Evolutionary conservation across 352 stramenopile species (phyloP).

Genomic region (Peronosclerospora sorghi): DNA sequence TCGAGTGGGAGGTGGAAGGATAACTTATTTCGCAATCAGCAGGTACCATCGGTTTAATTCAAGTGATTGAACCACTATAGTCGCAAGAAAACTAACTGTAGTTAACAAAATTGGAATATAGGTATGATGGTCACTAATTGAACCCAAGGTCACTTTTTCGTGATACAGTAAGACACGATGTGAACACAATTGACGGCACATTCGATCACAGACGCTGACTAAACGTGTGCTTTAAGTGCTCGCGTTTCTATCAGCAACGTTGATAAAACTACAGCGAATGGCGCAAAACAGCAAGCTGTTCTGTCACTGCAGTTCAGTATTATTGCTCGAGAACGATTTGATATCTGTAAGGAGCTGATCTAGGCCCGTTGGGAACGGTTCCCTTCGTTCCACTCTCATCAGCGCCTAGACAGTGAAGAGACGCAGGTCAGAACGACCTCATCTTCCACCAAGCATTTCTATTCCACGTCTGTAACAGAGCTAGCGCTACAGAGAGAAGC

Average conservation of each 20-base stretch:
- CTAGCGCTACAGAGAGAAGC: constrained; percentile 50
- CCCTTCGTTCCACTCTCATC: constrained; percentile 66
- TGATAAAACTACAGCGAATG: constrained; percentile 72
- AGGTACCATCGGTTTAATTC: no score
- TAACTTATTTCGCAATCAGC: no score
- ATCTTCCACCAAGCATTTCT: constrained; percentile 55
- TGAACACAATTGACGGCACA: constrained; percentile 82
- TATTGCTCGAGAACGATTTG: constrained; percentile 25
- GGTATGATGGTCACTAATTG: no score
- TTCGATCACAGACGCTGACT: constrained; percentile 56
- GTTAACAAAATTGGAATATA: no score
- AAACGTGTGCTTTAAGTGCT: constrained; percentile 85
- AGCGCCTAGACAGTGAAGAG: constrained; percentile 49
- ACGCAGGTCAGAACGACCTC: constrained; percentile 58
- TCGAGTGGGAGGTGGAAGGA: no score
- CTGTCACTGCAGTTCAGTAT: constrained; percentile 71
- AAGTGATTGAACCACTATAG: no score
- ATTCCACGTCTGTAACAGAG: constrained; percentile 79
- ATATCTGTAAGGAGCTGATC: constrained; percentile 68
- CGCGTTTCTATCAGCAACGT: constrained; percentile 70
- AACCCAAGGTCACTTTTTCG: background rate
- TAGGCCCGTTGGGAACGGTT: constrained; percentile 33
- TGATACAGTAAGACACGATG: constrained; percentile 9
- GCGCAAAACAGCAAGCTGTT: constrained; percentile 12
- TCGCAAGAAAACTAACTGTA: no score